Base-by-base conservation (phyloP, 2,329 filamentous ascomycete genomes). In the Coniella vitis region DNA sequence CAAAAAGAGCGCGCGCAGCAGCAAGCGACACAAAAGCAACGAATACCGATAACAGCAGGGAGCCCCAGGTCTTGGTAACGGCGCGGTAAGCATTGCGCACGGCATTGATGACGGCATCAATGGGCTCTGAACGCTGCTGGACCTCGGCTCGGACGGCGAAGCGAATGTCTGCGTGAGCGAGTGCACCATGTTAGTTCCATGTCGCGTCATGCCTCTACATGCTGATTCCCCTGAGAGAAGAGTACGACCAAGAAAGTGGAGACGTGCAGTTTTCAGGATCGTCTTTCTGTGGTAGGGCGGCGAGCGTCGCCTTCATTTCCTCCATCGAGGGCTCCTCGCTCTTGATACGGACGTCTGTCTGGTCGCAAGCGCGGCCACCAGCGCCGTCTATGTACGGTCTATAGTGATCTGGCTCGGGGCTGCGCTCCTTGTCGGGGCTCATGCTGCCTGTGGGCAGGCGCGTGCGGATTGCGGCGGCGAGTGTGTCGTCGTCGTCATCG, bases 61-160 rank as follows among this genome's bases (percentile, higher is more conserved):
- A 87, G 32, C 76, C 71, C 73, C 84, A 87, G 10, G 87, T 88
- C 52, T 76, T 78, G 3, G 84, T 89, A 40, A 86, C 68, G 45
- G 73, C 66, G 48, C 75, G 70, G 55, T 86, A 74, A 53, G 74
- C 78, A 52, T 69, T 72, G 55, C 79, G 80, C 51, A 89, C 57
- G 52, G 81, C 84, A 46, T 72, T 75, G 57, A 90, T 74, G 38
- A 79, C 76, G 16, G 85, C 77, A 61, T 94, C 87, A 57, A 95
- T 86, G 13, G 87, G 88, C 61, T 91, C 88, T 40, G 84, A 87
- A 48, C 86, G 81, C 61, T 95, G 90, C 61, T 91, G 87, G 25
- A 94, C 86, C 70, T 95, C 90, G 53, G 90, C 87, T 59, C 87
- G 83, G 54, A 95, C 76, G 45, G 87, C 86, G 67, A 96, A 90